Percentiles rank a stretch among this genome's conserved stretches.
These are phyloP conservation scores for Coniochaeta sp. DNA, from an alignment of 2,329 filamentous ascomycete genomes.

Conservation along the genomic window DNA sequence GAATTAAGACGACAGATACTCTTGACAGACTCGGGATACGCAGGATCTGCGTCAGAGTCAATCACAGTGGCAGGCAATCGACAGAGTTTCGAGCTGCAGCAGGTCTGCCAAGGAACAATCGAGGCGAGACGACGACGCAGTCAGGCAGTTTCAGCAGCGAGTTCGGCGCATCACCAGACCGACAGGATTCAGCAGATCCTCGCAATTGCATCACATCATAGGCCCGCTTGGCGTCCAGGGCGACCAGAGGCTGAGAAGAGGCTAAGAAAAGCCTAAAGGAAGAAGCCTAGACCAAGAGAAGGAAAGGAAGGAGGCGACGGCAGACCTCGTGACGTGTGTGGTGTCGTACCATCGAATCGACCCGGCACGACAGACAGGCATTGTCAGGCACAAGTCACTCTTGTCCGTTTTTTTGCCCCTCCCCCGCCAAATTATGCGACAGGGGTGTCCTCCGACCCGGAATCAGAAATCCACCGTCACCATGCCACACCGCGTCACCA, in stretches of 20 bases:
- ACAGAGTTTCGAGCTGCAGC: not conserved
- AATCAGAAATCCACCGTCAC: constrained; percentile 10
- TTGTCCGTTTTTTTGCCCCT: no score
- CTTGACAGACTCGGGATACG: not conserved
- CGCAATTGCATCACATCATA: not conserved
- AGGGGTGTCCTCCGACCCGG: not conserved
- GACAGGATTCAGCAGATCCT: not conserved
- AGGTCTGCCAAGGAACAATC: not conserved
- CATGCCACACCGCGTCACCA: constrained; percentile 53
- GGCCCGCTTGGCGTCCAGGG: no score
- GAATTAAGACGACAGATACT: not conserved
- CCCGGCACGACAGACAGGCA: no score
- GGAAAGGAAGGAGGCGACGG: not conserved
- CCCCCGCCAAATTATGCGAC: not conserved
- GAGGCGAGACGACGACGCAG: not conserved
- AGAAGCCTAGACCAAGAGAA: no score
- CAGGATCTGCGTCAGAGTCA: not conserved
- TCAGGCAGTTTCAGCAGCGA: not conserved
- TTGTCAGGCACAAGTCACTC: not conserved
- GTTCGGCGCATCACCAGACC: not conserved
- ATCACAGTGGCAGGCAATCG: not conserved
- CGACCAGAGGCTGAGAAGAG: not conserved
- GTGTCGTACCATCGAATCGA: no score
- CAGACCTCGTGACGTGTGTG: not conserved
- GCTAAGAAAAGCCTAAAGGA: not conserved